Evolutionary conservation across 257 asterid genomes (phyloP), one percentile per base, ranked within the genome.

Genomic region (Solanum boliviense): DNA sequence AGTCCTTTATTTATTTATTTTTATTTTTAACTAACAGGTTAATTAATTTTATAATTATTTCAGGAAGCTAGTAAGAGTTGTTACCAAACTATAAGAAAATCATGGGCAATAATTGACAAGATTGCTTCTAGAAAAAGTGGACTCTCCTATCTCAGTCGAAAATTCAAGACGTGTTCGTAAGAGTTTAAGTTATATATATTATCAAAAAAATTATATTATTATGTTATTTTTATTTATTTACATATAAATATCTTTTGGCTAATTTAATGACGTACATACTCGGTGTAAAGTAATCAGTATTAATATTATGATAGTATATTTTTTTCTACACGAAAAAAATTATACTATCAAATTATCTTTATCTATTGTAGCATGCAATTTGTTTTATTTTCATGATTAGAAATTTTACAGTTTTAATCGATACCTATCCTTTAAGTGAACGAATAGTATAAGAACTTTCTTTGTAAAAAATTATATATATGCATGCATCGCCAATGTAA

Each of bases 141-240:
- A 74, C 96, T 95, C 89, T 86, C 95, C 84, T 62, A 58, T 56
- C 95, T 94, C 15, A 89, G 89, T 8, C 39, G 84, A 72, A 91
- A 74, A 90, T 94, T 95, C 95, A 92, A 90, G 84, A 91, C 93
- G 27, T 95, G 98, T 96, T 25, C 92, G 98, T 95, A 94, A 89
- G 71, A 62, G 31, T 58, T 58, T 41, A 41, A 41, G 48, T 48
- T 41, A 44, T 12, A 44, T 44, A 44, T 44, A 11, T 11, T 12
- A 44, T 44, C 4, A 36, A 36, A 36, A 36, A 36, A 36, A 1
- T 36, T 36, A 36, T 36, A 7, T 65, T n/a, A 65, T n/a, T n/a
- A n/a, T 4, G 7, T 62, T 9, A 9, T 23, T 62, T 62, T 88
- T 74, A 2, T 3, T 68, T 27, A 13, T 68, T 68, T 68, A 27